Percentiles rank a stretch among this genome's conserved stretches.
Conservation (phyloP, 108 stramenopile genomes). For the Mayamaea pseudoterrestris region DNA sequence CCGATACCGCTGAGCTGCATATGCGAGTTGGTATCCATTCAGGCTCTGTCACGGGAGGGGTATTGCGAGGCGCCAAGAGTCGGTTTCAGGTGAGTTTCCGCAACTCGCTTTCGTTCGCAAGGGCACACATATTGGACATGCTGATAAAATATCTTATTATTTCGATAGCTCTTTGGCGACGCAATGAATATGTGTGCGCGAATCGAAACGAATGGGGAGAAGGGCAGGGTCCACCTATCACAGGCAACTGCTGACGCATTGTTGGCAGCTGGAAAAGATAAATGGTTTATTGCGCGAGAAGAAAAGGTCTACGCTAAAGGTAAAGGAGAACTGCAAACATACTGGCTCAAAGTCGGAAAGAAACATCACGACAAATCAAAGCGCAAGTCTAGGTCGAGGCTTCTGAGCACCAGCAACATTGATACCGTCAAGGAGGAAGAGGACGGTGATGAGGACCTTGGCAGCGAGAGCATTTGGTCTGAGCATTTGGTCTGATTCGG, state of each 20-base stretch:
- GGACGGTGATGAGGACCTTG: no score
- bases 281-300: slow-evolving; percentile 1
- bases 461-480: no score
- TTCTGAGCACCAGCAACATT: neutral
- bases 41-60: slow-evolving; percentile 4
- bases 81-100: no score
- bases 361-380: no score
- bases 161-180: slow-evolving; percentile 10
- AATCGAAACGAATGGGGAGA: slow-evolving; percentile 9
- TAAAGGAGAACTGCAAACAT: slow-evolving; percentile 18
- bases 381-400: no score
- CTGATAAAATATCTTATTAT: no score
- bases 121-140: no score
- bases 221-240: slow-evolving; percentile 4
- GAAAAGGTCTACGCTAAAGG: slow-evolving; percentile 12
- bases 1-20: slow-evolving; percentile 5
- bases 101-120: no score
- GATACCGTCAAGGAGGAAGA: no score
- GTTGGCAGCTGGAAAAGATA: neutral
- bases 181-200: slow-evolving; percentile 6
- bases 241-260: slow-evolving; percentile 7
- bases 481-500: no score
- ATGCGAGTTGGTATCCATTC: slow-evolving; percentile 10
- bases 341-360: slow-evolving; percentile 11
- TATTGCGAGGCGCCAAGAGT: no score